Conservation (phyloP, 2,329 filamentous ascomycete species). For the Aurifilum marmelostoma region DNA sequence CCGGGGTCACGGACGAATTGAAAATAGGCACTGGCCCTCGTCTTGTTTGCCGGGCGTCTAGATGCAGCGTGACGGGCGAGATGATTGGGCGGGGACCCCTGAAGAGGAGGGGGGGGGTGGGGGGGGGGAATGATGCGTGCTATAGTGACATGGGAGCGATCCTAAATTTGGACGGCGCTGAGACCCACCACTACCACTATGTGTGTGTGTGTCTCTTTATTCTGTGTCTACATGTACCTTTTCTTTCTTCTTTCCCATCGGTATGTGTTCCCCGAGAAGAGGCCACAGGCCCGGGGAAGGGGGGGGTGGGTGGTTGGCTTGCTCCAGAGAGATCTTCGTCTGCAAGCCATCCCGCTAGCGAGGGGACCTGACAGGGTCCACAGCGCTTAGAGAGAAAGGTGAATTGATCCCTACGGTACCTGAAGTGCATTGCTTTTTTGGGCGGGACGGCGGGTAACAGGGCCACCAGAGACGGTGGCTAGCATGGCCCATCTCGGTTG, state of each 20-base stretch:
- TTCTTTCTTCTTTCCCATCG: neutral
- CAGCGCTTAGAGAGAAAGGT: conserved; percentile 12
- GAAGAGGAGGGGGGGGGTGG: neutral
- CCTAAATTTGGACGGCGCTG: neutral
- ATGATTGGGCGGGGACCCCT: conserved; percentile 34
- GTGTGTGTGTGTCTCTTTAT: conserved; percentile 3
- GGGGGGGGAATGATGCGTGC: neutral
- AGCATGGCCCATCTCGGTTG: conserved; percentile 16
- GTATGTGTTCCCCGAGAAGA: neutral
- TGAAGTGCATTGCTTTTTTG: neutral
- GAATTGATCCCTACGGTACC: neutral
- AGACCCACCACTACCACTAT: neutral
- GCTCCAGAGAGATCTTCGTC: neutral
- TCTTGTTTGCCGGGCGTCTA: conserved; percentile 35
- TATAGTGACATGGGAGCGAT: neutral
- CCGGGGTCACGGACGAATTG: neutral
- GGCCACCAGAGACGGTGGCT: conserved; percentile 19
- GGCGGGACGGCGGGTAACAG: conserved; percentile 14
- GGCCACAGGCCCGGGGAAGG: too few species aligned
- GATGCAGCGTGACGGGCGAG: conserved; percentile 36
- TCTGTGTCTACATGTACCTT: neutral
- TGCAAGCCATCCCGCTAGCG: neutral
- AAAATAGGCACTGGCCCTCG: neutral
- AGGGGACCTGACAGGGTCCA: conserved; percentile 11
- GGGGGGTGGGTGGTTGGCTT: too few species aligned